Evolutionary conservation across 345 rosid species (phyloP), one percentile per base, ranked within the genome.

Genomic region (Noccaea bulbosa): DNA sequence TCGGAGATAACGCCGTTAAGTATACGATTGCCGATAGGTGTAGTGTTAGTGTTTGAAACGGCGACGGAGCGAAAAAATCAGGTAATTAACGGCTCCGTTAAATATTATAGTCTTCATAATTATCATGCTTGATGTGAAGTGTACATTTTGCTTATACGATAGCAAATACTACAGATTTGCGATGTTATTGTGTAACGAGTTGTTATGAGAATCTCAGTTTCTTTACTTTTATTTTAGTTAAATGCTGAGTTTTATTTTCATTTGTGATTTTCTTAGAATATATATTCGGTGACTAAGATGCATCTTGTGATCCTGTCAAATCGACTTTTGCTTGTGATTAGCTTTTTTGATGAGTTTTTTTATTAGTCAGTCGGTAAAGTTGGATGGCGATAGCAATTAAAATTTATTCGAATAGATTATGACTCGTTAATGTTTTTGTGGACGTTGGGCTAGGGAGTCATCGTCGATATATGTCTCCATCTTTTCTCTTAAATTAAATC

Each of bases 1-100:
- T 89, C 62, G 86, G 88, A 6, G 74, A 80, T 6, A 83, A 89
- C 86, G 91, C 79, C 81, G 58, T 92, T 11, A 94, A 94, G 87
- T 92, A 83, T 61, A 83, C 85, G 83, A 0, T 84, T 30, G 48
- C 73, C 27, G 67, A 35, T 49, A 17, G 81, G 5, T 94, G 99
- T 82, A 72, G 86, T 48, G 98, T 94, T 5, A 86, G 70, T 76
- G 83, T 91, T 49, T 91, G 78, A 88, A 50, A 75, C 48, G 60
- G 56, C 48, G 45, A 51, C 41, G 55, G 53, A 40, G 32, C 12
- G 37, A 59, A 27, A 27, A 27, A 6, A 50, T n/a, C 35, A 64
- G 58, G 67, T 68, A 27, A 27, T 5, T 41, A 34, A 73, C 9
- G 54, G 15, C 37, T 17, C 45, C 66, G 52, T 49, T 22, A 20